Conservation (phyloP, 805 yeast species). For the Saccharomyces kudriavzevii region DNA sequence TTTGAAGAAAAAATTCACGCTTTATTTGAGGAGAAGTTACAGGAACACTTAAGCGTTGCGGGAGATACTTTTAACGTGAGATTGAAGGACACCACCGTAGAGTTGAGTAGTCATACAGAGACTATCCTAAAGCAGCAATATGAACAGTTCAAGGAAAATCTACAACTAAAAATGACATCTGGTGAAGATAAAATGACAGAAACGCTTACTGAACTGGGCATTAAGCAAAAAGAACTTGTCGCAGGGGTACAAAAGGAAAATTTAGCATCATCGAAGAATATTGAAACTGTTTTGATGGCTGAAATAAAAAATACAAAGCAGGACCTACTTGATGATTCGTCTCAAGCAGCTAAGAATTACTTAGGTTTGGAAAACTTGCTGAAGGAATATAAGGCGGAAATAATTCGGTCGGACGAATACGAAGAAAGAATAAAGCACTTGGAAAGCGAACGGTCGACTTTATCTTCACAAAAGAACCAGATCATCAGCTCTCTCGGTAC, state of each 20-base stretch:
- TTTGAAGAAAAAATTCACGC: conserved; percentile 2
- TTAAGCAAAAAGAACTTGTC: neutral
- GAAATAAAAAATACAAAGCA: neutral
- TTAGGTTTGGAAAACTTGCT: neutral
- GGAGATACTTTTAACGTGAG: conserved; percentile 2
- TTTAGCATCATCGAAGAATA: neutral
- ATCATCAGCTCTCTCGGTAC: conserved; percentile 17
- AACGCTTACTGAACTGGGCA: neutral
- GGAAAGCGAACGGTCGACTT: conserved; percentile 14
- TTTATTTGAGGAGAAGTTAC: conserved; percentile 1
- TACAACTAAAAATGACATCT: neutral
- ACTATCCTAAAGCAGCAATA: neutral
- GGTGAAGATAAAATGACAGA: neutral
- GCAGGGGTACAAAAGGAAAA: neutral
- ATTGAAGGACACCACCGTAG: neutral
- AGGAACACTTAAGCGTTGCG: neutral
- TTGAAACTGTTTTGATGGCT: neutral
- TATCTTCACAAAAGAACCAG: conserved; percentile 21
- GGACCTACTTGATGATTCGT: neutral
- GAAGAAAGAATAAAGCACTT: conserved; percentile 14
- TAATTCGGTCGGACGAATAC: conserved; percentile 10
- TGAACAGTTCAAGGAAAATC: neutral
- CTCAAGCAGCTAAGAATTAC: neutral
- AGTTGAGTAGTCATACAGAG: neutral
- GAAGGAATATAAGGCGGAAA: conserved; percentile 6